Base-by-base conservation (phyloP, 805 yeast species). In the Pichia sporocuriosa region DNA sequence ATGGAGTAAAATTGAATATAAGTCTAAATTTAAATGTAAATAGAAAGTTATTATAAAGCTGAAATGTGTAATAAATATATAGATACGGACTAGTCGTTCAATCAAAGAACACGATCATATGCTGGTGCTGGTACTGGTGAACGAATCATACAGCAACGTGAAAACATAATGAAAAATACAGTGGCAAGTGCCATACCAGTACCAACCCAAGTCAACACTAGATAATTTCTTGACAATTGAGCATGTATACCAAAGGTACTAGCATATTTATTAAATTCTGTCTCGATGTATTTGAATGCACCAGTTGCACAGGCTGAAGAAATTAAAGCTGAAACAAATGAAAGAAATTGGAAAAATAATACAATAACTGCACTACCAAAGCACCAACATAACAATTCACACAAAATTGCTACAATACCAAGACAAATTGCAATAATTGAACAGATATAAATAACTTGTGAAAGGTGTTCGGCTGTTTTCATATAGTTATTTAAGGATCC, bases 361-460 rank as follows among this genome's bases (percentile, higher is more conserved):
- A 40, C 34, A n/a, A 43, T n/a, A 7, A 37, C 22, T 11, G 30
- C 22, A 20, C 48, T 40, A 1, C 46, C 45, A 10, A 26, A 20
- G 27, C 39, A 41, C 34, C 55, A 51, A 58, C 69, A 57, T 54
- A 63, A 68, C 52, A 41, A 72, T 68, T 48, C 67, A 36, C 55
- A 40, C n/a, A 81, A 41, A 52, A 70, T 54, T 47, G 67, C 56
- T 32, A 75, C 35, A 53, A 66, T 47, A 48, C 77, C 43, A 47
- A 69, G 42, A 48, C 55, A 65, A 51, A 83, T 65, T 57, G 77
- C 70, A 49, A 70, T 62, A 45, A 72, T 41, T 59, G 77, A 57
- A 58, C 74, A 62, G 57, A 77, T 58, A 62, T 83, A 83, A 54
- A 81, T 73, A 37, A 84, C 76, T 47, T 70, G 69, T 3, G 79